These are phyloP conservation scores for Ogataea naganishii DNA, from an alignment of 805 yeast species.

Conservation along the genomic window DNA sequence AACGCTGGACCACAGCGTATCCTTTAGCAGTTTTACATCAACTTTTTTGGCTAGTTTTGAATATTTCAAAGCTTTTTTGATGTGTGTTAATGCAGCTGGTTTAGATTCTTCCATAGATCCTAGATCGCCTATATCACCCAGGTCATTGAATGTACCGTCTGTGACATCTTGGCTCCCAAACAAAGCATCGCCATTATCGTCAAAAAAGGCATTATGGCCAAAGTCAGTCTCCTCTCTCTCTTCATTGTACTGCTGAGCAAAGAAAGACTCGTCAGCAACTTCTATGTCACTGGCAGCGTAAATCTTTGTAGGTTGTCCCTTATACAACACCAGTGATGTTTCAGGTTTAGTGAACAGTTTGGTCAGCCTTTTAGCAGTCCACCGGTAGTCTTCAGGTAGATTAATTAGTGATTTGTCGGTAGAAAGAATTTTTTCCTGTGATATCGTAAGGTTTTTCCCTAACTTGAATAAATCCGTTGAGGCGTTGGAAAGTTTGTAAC, in stretches of 20 bases:
- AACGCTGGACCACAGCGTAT: conserved; percentile 62
- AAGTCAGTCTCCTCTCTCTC: too few species aligned
- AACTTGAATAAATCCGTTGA: too few species aligned
- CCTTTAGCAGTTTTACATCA: conserved; percentile 64
- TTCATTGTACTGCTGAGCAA: too few species aligned
- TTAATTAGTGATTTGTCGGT: conserved; percentile 4
- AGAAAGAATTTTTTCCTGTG: background rate
- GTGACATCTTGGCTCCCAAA: too few species aligned
- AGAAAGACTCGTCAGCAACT: conserved; percentile 21
- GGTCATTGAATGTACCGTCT: too few species aligned
- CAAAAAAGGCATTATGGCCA: too few species aligned
- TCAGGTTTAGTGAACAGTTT: conserved; percentile 63
- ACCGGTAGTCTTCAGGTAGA: conserved; percentile 36
- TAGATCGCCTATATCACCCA: too few species aligned
- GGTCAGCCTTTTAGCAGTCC: conserved; percentile 59
- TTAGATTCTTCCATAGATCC: too few species aligned
- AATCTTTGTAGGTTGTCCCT: conserved; percentile 13
- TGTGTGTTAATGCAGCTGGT: too few species aligned
- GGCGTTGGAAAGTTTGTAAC: too few species aligned
- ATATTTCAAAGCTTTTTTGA: conserved; percentile 36
- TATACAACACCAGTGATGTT: too few species aligned
- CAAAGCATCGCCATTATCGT: too few species aligned
- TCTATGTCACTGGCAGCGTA: conserved; percentile 26
- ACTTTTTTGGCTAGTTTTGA: conserved; percentile 73
- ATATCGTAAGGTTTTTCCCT: conserved; percentile 1